phyloP scores from a whole-genome alignment of 768 basidiomycete genomes.

The Termitomyces eurrhizus region DNA sequence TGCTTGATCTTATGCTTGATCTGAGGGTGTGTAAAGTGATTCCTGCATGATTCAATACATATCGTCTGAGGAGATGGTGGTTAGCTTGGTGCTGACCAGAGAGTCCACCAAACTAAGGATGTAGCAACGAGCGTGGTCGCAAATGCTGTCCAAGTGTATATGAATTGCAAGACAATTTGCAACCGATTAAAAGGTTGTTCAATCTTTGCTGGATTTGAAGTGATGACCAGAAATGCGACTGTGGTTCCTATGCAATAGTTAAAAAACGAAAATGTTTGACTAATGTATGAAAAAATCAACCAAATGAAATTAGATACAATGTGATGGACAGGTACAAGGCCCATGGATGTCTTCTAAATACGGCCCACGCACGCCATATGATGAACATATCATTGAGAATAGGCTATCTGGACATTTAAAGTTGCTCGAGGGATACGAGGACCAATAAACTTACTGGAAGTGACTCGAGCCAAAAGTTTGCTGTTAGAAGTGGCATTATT shows the following conservation, averaged over 20 bases:
- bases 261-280: too few relatives aligned
- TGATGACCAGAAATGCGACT: neutral
- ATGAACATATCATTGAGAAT: neutral
- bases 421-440: neutral
- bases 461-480: rapidly evolving
- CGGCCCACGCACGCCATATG: neutral
- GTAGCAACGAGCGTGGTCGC: neutral
- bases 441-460: neutral
- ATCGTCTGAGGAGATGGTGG: neutral
- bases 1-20: neutral
- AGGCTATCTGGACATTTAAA: neutral
- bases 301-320: neutral
- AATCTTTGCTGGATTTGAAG: neutral
- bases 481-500: neutral
- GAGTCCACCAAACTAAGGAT: neutral
- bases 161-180: neutral
- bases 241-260: neutral
- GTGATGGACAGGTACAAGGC: neutral
- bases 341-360: neutral
- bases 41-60: neutral
- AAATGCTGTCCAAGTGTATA: neutral
- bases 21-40: too few relatives aligned
- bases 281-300: neutral
- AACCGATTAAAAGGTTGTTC: neutral
- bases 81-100: neutral